Conservation (phyloP, 2,329 filamentous ascomycete genomes). For the Botrytis tulipae region DNA sequence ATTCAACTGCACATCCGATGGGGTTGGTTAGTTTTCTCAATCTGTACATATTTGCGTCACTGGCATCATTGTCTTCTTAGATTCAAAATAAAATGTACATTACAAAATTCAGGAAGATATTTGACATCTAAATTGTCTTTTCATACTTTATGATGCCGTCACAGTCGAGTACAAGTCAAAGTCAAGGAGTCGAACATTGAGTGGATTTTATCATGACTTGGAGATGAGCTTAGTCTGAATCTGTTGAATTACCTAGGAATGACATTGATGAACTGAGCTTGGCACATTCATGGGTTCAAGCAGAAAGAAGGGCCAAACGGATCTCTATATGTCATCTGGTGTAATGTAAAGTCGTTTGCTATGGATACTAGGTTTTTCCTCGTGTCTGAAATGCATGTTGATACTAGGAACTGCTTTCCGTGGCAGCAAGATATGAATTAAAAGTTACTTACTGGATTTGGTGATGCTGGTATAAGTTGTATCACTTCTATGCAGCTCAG, state of each 20-base stretch:
- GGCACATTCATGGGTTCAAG: neutral
- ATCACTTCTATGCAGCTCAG: neutral
- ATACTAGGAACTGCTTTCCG: neutral
- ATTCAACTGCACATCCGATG: conserved; percentile 1
- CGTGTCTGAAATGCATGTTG: neutral
- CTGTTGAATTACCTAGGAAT: neutral
- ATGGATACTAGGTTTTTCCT: neutral
- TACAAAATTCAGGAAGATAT: neutral
- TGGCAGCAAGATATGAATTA: neutral
- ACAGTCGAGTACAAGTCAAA: neutral
- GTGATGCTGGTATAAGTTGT: neutral
- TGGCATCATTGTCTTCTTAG: neutral
- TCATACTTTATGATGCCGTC: neutral
- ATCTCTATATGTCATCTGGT: neutral
- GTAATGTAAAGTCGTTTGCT: neutral
- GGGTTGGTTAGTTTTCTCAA: neutral
- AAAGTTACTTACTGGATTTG: neutral
- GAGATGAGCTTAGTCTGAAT: neutral
- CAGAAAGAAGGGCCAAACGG: neutral
- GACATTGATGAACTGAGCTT: neutral
- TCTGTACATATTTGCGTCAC: neutral
- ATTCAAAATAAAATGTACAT: neutral
- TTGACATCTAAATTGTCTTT: neutral
- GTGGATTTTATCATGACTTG: neutral
- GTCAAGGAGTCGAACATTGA: neutral